Evolutionary conservation across 306 rosid genomes (phyloP), one percentile per base, ranked within the genome.

Genomic region (Arachis hypogaea): DNA sequence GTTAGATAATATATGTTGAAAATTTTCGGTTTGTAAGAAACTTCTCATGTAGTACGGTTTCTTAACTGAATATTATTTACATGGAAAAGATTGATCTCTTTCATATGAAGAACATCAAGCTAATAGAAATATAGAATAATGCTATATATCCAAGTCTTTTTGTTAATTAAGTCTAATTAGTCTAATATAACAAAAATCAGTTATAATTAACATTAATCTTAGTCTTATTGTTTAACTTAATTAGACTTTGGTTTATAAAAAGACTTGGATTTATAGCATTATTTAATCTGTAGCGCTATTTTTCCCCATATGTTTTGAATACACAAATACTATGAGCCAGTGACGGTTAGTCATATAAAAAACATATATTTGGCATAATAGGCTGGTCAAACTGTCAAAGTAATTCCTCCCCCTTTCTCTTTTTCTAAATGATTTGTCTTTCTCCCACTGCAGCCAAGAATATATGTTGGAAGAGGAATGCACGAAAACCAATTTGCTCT

Each of bases 401-500:
- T 33, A 2, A 2, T 33, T 33, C 38, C 38, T 33, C 38, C 1
- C 28, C 28, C 28, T 22, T 22, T 22, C 28, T 22, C 60, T 50
- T 74, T 36, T 68, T 64, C 68, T 77, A 63, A 78, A 62, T 77
- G 66, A 36, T 61, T 68, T 33, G 4, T 33, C 29, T 83, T 78
- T 52, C 29, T 77, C 30, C 61, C 63, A 68, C 46, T 81, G 86
- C 87, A 94, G 99, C 99, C 96, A 77, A 88, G 99, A 81, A 82
- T 92, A 83, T 94, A 94, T 72, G 66, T 94, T 43, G 99, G 99
- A 59, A 88, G 99, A 77, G 99, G 99, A 76, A 94, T 94, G 99
- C 99, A 94, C 69, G 99, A 94, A 74, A 92, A 96, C 69, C 97
- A 84, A 69, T 88, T 83, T 84, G 58, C 93, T 78, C 95, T 92